Evolutionary conservation across 1,139 yeast genomes (phyloP).

Genomic region (Diutina catenulata): DNA sequence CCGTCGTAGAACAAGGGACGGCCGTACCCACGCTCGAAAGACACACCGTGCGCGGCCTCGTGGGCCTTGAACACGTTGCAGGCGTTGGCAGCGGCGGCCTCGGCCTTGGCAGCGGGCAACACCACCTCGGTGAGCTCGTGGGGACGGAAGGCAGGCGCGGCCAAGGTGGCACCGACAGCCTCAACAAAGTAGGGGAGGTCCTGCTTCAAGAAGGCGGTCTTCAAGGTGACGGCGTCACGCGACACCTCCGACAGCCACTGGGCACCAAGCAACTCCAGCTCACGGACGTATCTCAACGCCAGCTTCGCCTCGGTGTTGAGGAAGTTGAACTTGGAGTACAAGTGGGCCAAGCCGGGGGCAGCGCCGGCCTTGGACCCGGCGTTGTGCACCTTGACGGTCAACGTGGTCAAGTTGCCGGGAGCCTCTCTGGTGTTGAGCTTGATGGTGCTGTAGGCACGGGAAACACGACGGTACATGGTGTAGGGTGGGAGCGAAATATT

Average conservation of each 20-base stretch:
- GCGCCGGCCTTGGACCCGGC: constrained; percentile 74
- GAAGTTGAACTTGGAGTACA: constrained; percentile 76
- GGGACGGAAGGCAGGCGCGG: constrained; percentile 64
- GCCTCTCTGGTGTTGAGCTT: constrained; percentile 37
- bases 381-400: constrained; percentile 60
- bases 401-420: constrained; percentile 52
- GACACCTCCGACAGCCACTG: constrained; percentile 54
- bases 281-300: constrained; percentile 89
- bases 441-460: constrained; percentile 40
- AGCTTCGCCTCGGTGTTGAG: constrained; percentile 76
- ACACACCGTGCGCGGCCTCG: constrained; percentile 69
- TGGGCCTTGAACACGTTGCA: constrained; percentile 51
- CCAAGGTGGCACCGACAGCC: constrained; percentile 67
- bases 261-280: constrained; percentile 91
- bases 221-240: constrained; percentile 75
- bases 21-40: constrained; percentile 87
- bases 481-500: constrained; percentile 1
- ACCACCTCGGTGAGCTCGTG: constrained; percentile 80
- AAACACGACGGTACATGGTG: constrained; percentile 31
- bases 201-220: constrained; percentile 74
- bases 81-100: constrained; percentile 35
- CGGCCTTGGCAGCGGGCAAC: constrained; percentile 62
- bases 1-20: constrained; percentile 72
- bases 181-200: constrained; percentile 88
- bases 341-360: constrained; percentile 77